Conservation (phyloP, 192 early-diverging fungal species). For the Coemansia sp. region DNA sequence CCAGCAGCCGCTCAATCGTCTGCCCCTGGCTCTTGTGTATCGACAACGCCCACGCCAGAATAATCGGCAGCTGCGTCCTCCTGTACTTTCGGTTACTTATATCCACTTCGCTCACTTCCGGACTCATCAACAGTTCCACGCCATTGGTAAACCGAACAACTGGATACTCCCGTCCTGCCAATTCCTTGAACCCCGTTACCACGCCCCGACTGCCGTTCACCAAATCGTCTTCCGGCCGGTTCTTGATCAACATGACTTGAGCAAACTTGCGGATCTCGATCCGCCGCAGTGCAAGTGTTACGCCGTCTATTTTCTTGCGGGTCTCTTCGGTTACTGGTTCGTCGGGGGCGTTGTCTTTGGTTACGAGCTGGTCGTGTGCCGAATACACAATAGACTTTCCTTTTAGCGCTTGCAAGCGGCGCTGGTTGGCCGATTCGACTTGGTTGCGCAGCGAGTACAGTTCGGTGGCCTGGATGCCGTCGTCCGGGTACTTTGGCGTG, state of each 20-base stretch:
- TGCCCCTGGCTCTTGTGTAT: constrained; percentile 90
- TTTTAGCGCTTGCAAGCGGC: constrained; percentile 56
- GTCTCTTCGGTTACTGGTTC: constrained; percentile 18
- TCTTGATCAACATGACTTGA: constrained; percentile 88
- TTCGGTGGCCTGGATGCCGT: constrained; percentile 67
- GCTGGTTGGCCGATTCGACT: constrained; percentile 72
- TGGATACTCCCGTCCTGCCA: constrained; percentile 46
- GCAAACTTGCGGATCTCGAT: constrained; percentile 73
- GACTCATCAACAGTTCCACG: constrained; percentile 54
- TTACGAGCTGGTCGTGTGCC: constrained; percentile 48
- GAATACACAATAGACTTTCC: constrained; percentile 55
- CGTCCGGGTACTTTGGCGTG: constrained; percentile 57
- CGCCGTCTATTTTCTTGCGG: constrained; percentile 29
- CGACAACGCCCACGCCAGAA: constrained; percentile 82
- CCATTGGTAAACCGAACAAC: constrained; percentile 50
- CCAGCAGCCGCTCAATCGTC: constrained; percentile 72
- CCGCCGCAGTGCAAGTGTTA: constrained; percentile 46
- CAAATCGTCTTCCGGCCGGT: constrained; percentile 60
- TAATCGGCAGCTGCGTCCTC: constrained; percentile 68
- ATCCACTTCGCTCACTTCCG: constrained; percentile 60
- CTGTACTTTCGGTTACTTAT: constrained; percentile 31
- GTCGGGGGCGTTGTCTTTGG: constrained; percentile 2
- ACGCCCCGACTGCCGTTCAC: constrained; percentile 85
- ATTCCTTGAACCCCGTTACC: constrained; percentile 34
- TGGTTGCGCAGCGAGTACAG: constrained; percentile 74